phyloP scores from a whole-genome alignment of 257 asterid genomes.

The Paulownia fortunei region DNA sequence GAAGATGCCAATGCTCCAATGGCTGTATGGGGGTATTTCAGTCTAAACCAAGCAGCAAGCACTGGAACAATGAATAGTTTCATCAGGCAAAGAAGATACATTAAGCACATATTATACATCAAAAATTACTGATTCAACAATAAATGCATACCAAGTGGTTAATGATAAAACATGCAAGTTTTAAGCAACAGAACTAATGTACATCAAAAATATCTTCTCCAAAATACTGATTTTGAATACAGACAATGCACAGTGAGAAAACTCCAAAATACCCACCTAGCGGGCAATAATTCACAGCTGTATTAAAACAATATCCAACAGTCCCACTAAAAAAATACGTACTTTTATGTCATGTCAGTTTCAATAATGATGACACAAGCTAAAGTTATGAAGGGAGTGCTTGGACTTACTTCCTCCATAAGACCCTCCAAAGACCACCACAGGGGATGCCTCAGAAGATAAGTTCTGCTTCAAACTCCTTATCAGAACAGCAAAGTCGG shows the following conservation, averaged over 20 bases:
- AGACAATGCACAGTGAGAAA: neutral
- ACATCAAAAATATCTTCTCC: neutral
- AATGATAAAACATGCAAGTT: neutral
- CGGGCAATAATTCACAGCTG: neutral
- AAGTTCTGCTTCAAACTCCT: slow-evolving; percentile 68
- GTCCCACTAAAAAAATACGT: neutral
- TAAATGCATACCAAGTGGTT: neutral
- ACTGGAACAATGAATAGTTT: slow-evolving; percentile 44
- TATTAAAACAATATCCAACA: neutral
- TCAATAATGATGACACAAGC: neutral
- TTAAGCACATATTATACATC: neutral
- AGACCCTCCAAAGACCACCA: slow-evolving; percentile 87
- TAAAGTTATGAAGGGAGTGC: slow-evolving; percentile 4
- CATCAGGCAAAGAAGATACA: neutral
- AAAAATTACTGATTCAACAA: neutral
- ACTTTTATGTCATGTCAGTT: slow-evolving; percentile 21
- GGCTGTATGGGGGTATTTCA: slow-evolving; percentile 75
- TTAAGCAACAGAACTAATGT: neutral
- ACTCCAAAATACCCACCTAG: neutral
- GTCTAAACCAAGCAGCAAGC: slow-evolving; percentile 91
- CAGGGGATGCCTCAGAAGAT: slow-evolving; percentile 82
- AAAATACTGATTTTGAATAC: neutral
- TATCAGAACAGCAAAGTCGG: slow-evolving; percentile 74
- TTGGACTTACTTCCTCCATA: slow-evolving; percentile 80
- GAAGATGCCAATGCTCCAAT: slow-evolving; percentile 92